A percentile compares a stretch with the other conserved stretches of the same genome.
Conservation (phyloP, 2,329 filamentous ascomycete genomes). For the Cryphonectria radicalis region DNA sequence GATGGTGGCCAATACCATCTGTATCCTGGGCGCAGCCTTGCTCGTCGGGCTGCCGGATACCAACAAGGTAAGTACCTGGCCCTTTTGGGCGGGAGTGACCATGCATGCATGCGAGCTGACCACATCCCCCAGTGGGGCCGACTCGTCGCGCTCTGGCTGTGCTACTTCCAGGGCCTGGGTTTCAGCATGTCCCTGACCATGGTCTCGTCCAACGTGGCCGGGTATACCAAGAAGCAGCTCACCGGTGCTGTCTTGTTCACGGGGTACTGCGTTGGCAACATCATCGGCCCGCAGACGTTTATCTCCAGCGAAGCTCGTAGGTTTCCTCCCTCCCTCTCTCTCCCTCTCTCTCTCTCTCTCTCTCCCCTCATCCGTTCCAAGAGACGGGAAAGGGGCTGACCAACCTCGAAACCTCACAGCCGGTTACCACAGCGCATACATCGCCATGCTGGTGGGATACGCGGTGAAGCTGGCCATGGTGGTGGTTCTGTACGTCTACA, state of each 20-base stretch:
- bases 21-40: slow-evolving; percentile 56
- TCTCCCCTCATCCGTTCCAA: not conserved
- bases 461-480: slow-evolving; percentile 36
- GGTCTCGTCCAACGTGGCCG: slow-evolving; percentile 40
- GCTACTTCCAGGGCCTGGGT: slow-evolving; percentile 40
- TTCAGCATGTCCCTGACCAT: slow-evolving; percentile 41
- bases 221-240: slow-evolving; percentile 41
- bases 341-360: too few species aligned
- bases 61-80: slow-evolving; percentile 45
- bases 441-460: slow-evolving; percentile 41
- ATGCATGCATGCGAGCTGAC: not conserved
- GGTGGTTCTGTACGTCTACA: slow-evolving; percentile 37
- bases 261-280: slow-evolving; percentile 40
- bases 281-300: slow-evolving; percentile 41
- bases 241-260: slow-evolving; percentile 38
- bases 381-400: slow-evolving; percentile 4
- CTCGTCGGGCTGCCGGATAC: slow-evolving; percentile 53
- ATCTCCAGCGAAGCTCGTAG: slow-evolving; percentile 48
- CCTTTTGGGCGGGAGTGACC: not conserved
- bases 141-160: slow-evolving; percentile 59
- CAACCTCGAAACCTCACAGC: slow-evolving; percentile 27
- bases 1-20: slow-evolving; percentile 58
- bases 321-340: slow-evolving; percentile 33
- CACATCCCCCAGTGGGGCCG: slow-evolving; percentile 52
- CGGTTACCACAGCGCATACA: slow-evolving; percentile 39